These are phyloP conservation scores for Jacaranda mimosifolia DNA, from an alignment of 257 asterid species.

Conservation along the genomic window DNA sequence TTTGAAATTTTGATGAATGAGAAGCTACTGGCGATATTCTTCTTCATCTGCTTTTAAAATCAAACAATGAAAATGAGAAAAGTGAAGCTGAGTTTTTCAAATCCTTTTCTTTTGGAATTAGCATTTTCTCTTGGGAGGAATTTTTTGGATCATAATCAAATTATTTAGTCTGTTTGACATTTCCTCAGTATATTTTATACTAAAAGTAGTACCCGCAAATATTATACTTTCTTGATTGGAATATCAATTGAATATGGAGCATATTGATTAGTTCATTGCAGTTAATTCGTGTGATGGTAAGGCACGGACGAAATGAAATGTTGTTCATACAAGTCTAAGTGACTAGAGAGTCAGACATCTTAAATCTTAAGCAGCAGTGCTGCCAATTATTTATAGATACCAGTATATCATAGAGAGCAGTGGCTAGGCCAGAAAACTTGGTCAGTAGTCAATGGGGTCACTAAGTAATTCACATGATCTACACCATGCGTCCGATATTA, in stretches of 20 bases:
- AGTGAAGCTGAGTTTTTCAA: not conserved
- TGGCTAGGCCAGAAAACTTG: no score
- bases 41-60: constrained; percentile 21
- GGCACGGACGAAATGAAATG: not conserved
- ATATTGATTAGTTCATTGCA: not conserved
- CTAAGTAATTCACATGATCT: no score
- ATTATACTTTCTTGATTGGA: not conserved
- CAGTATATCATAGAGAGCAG: not conserved
- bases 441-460: no score
- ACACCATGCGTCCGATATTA: no score
- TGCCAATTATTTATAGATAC: not conserved
- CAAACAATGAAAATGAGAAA: not conserved
- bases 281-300: not conserved
- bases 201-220: constrained; percentile 11
- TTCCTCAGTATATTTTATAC: not conserved
- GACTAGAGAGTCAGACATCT: not conserved
- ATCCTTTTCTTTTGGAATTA: not conserved
- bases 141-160: not conserved
- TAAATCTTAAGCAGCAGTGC: not conserved
- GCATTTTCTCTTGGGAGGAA: not conserved
- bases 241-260: not conserved
- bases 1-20: not conserved
- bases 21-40: not conserved
- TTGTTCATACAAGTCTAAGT: not conserved
- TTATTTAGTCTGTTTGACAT: not conserved